These are phyloP conservation scores for Paxillus rubicundulus DNA, from an alignment of 768 basidiomycete genomes.

Conservation along the genomic window DNA sequence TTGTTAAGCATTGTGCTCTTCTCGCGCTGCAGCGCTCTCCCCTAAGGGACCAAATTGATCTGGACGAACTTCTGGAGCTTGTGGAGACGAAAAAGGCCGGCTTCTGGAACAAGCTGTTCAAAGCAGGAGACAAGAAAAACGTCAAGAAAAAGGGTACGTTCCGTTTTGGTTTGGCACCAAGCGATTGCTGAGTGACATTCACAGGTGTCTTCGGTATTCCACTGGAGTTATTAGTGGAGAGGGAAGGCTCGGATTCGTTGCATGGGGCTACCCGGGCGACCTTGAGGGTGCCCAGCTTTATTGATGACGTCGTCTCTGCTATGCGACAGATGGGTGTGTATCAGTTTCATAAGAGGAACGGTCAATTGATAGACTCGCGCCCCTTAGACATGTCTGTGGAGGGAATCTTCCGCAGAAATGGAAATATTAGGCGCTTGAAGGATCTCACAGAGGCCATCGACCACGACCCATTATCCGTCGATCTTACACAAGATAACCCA, in stretches of 20 bases:
- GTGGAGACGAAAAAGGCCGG: slow-evolving; percentile 90
- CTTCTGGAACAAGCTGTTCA: slow-evolving; percentile 97
- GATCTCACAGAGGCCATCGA: slow-evolving; percentile 92
- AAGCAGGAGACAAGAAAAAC: slow-evolving; percentile 85
- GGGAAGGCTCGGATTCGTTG: slow-evolving; percentile 93
- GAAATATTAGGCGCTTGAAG: slow-evolving; percentile 91
- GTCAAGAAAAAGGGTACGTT: slow-evolving; percentile 82
- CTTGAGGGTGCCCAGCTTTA: slow-evolving; percentile 91
- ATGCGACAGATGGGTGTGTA: slow-evolving; percentile 97
- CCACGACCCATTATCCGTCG: slow-evolving; percentile 88
- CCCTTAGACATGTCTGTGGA: slow-evolving; percentile 93
- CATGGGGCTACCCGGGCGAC: slow-evolving; percentile 84
- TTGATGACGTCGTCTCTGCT: slow-evolving; percentile 96
- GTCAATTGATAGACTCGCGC: slow-evolving; percentile 2
- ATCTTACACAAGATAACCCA: slow-evolving; percentile 90
- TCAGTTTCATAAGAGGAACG: slow-evolving; percentile 1
- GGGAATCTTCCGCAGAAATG: slow-evolving; percentile 98
- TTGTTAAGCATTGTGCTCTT: slow-evolving; percentile 90
- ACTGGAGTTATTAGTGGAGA: slow-evolving; percentile 88
- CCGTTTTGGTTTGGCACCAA: slow-evolving; percentile 1
- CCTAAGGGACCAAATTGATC: slow-evolving; percentile 76
- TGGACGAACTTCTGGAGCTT: slow-evolving; percentile 92
- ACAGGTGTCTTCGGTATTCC: slow-evolving; percentile 92
- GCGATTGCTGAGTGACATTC: slow-evolving; percentile 10
- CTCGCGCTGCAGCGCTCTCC: slow-evolving; percentile 75